These are phyloP conservation scores for Coniochaeta sp. DNA, from an alignment of 2,329 filamentous ascomycete species.

Conservation along the genomic window DNA sequence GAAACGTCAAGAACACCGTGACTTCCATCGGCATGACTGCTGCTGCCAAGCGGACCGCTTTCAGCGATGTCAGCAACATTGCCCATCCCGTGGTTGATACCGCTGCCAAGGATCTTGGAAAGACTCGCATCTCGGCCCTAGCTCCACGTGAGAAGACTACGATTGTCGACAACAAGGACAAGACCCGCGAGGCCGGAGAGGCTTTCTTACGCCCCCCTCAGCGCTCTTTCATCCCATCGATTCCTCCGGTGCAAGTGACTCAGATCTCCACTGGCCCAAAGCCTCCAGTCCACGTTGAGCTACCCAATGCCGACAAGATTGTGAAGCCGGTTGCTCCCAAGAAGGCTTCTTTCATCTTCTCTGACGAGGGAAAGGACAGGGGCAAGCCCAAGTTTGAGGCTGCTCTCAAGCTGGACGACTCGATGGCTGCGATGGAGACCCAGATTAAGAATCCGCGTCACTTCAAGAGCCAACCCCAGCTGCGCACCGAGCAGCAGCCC, in stretches of 20 bases:
- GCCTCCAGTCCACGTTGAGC: not conserved
- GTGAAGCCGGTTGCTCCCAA: conserved; percentile 15
- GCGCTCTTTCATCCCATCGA: conserved; percentile 14
- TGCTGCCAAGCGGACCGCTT: conserved; percentile 67
- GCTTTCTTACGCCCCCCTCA: conserved; percentile 30
- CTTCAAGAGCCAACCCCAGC: conserved; percentile 46
- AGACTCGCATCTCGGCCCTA: conserved; percentile 18
- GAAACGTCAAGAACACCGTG: conserved; percentile 47
- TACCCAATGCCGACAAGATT: not conserved
- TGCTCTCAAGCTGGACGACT: conserved; percentile 9
- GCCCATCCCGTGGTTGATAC: conserved; percentile 27
- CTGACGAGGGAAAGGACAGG: conserved; percentile 14
- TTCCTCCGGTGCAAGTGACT: conserved; percentile 3
- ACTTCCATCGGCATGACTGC: conserved; percentile 49
- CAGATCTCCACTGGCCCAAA: conserved; percentile 8
- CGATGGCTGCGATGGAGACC: conserved; percentile 11
- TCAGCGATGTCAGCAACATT: conserved; percentile 77
- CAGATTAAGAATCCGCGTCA: conserved; percentile 32
- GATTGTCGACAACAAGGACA: conserved; percentile 38
- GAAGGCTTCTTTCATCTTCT: conserved; percentile 19
- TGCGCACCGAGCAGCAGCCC: conserved; percentile 32
- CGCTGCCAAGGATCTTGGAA: conserved; percentile 24
- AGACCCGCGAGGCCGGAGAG: conserved; percentile 26
- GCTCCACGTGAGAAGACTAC: conserved; percentile 15
- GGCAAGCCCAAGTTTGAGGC: conserved; percentile 6